phyloP scores from a whole-genome alignment of 441 rosid species.

The Pelargonium fulgidum region DNA sequence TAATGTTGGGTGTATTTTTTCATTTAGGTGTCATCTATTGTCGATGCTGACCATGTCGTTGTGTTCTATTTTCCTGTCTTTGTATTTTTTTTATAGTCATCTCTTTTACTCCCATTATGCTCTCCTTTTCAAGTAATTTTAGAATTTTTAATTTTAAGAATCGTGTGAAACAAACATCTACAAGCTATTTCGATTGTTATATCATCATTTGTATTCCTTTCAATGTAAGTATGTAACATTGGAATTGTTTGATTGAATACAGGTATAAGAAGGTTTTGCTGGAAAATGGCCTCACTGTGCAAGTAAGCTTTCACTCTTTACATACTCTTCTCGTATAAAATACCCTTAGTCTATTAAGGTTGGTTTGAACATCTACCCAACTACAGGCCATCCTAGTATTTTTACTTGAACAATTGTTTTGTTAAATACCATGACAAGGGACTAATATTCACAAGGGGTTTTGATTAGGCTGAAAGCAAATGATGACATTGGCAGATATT shows the following conservation, averaged over 20 bases:
- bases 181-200: neutral
- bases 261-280: constrained; percentile 81
- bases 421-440: neutral
- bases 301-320: constrained; percentile 34
- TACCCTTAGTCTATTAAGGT: neutral
- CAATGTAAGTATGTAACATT: neutral
- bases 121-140: neutral
- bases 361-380: neutral
- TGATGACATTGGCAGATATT: neutral
- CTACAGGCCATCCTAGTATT: neutral
- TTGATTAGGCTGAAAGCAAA: neutral
- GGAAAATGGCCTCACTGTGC: constrained; percentile 70
- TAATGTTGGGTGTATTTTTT: neutral
- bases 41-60: neutral
- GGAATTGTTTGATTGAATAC: constrained; percentile 22
- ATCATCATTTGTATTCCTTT: constrained; percentile 1
- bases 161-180: neutral
- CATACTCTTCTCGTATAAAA: neutral
- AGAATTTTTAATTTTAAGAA: neutral
- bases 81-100: neutral
- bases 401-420: neutral
- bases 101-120: neutral
- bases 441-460: neutral
- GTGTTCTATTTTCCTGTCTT: neutral
- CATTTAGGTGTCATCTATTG: neutral